These are phyloP conservation scores for Phytopythium aichiense DNA, from an alignment of 352 stramenopile genomes.

Conservation along the genomic window DNA sequence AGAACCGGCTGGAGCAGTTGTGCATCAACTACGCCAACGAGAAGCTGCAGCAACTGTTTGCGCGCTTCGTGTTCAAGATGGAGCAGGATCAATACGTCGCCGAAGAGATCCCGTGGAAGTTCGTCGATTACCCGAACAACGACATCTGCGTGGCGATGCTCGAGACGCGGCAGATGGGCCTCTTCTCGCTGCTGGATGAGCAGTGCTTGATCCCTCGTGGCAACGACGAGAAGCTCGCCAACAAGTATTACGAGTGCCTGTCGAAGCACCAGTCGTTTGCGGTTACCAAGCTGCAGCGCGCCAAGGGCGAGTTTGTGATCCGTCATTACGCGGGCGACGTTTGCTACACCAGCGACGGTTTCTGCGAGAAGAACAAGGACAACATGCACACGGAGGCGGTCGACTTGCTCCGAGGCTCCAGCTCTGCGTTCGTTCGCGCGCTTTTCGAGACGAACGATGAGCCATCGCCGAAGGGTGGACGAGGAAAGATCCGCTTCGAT, in stretches of 20 bases:
- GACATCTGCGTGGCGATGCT: constrained; percentile 73
- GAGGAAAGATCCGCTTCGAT: constrained; percentile 4
- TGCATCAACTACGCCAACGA: constrained; percentile 90
- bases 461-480: constrained; percentile 9
- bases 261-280: constrained; percentile 62
- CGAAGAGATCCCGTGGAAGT: constrained; percentile 87
- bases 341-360: constrained; percentile 74
- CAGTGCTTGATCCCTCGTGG: constrained; percentile 81
- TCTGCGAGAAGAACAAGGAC: constrained; percentile 91
- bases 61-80: constrained; percentile 78
- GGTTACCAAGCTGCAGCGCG: constrained; percentile 70
- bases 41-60: constrained; percentile 85
- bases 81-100: constrained; percentile 82
- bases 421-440: constrained; percentile 54
- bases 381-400: constrained; percentile 80
- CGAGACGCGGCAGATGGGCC: constrained; percentile 65
- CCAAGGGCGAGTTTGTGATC: constrained; percentile 82
- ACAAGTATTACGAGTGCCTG: constrained; percentile 77
- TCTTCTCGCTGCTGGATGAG: constrained; percentile 84
- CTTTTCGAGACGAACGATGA: constrained; percentile 58
- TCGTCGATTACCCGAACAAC: constrained; percentile 88
- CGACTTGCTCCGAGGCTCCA: constrained; percentile 67
- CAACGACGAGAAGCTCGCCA: constrained; percentile 80
- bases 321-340: constrained; percentile 85
- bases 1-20: constrained; percentile 90